phyloP scores from a whole-genome alignment of 768 basidiomycete species.

The Boletus subparvulus region DNA sequence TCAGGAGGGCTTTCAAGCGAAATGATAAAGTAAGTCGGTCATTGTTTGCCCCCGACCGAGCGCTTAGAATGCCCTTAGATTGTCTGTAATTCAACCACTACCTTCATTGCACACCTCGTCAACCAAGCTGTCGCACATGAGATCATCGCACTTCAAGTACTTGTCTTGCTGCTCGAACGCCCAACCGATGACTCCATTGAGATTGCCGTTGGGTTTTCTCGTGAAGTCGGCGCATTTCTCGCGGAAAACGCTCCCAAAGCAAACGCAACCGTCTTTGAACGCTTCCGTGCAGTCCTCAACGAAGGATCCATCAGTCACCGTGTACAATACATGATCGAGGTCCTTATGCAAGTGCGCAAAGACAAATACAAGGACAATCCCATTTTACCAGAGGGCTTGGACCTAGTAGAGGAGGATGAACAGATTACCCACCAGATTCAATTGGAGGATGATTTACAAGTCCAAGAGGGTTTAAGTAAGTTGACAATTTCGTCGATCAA shows the following conservation, averaged over 20 bases:
- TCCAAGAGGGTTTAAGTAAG: constrained; percentile 93
- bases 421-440: constrained; percentile 94
- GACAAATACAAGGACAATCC: constrained; percentile 99
- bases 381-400: constrained; percentile 88
- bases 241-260: constrained; percentile 92
- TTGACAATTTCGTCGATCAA: constrained; percentile 14
- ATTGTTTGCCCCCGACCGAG: background rate
- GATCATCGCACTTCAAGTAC: constrained; percentile 91
- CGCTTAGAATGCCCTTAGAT: constrained; percentile 49
- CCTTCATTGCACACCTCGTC: constrained; percentile 87
- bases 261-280: constrained; percentile 92
- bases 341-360: constrained; percentile 97
- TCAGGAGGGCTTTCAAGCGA: constrained; percentile 90
- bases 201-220: constrained; percentile 96
- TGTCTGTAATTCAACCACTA: constrained; percentile 90
- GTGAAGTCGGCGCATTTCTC: constrained; percentile 95
- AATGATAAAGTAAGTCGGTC: constrained; percentile 85
- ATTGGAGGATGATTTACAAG: constrained; percentile 89
- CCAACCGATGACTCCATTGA: constrained; percentile 98
- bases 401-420: constrained; percentile 96
- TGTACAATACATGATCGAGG: constrained; percentile 99
- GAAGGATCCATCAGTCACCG: constrained; percentile 94
- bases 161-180: constrained; percentile 91
- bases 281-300: constrained; percentile 95
- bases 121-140: constrained; percentile 94